Base-by-base conservation (phyloP, 1,139 yeast genomes). In the Blastobotrys proliferans region DNA sequence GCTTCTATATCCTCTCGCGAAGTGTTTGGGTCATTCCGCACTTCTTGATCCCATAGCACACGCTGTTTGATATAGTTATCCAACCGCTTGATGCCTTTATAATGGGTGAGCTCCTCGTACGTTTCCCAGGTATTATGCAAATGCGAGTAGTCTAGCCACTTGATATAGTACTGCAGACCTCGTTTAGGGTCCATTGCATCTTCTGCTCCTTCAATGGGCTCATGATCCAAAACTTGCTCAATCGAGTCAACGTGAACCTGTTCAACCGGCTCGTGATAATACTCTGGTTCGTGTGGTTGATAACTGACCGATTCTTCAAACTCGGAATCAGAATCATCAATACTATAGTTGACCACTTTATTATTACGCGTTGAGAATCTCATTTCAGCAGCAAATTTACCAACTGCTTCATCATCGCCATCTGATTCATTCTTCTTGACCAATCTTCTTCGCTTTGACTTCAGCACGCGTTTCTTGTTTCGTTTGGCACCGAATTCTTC, bases 111-210 rank as follows among this genome's bases (percentile, higher is more conserved):
- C 4, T 71, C 70, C 8, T 70, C 67, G 64, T 83, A 90, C 1
- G 77, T 63, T 61, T 90, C 96, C 97, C 97, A 94, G 1, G 96
- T 83, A 61, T 92, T 92, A 66, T 92, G 99, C 51, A 92, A 72
- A 67, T 94, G 98, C 13, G 97, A 86, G 48, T 80, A 73, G 43
- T 78, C 86, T 20, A 77, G 74, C 98, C 99, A 94, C 66, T 94
- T 94, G 53, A 94, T 58, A 27, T 55, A 55, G 52, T 56, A 66
- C 48, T 66, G 67, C 26, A 65, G 51, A 39, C 61, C 59, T 36
- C 46, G 49, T 46, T 61, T 59, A 9, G 69, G 68, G 43, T 65
- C 63, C 16, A 46, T 44, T 14, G 52, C 47, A 19, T 48, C 50
- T 16, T 48, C 50, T 4, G 48, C 52, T 10, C 56, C 59, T 21